Conservation (phyloP, 1,284 basidiomycete genomes). For the Tremellales sp. region DNA sequence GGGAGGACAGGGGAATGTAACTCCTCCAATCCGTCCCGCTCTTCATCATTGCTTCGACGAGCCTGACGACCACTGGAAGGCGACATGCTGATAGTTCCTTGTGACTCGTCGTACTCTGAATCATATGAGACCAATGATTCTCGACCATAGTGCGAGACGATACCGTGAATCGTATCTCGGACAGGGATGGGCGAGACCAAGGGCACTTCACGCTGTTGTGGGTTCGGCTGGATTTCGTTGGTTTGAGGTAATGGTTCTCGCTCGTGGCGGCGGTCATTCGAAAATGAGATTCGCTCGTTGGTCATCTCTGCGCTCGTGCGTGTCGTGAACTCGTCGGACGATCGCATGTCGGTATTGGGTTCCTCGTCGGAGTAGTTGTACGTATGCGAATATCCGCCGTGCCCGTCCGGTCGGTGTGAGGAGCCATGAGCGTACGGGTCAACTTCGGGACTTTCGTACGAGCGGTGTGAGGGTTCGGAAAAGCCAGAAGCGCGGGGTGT, state of each 20-base stretch:
- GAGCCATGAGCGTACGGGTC: background rate
- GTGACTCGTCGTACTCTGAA: background rate
- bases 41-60: background rate
- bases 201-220: background rate
- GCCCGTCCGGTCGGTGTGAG: background rate
- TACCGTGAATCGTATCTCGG: slow-evolving; percentile 29
- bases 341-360: background rate
- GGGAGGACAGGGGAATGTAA: slow-evolving; percentile 1
- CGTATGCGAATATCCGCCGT: background rate
- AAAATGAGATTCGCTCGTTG: no score
- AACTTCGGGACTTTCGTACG: background rate
- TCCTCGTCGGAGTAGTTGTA: background rate
- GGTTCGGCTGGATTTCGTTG: no score
- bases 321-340: background rate
- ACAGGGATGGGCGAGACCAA: background rate
- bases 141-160: slow-evolving; percentile 27
- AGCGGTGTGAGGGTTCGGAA: background rate
- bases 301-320: background rate
- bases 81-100: background rate
- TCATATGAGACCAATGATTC: slow-evolving; percentile 4
- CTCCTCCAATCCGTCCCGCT: background rate
- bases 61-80: background rate
- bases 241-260: background rate
- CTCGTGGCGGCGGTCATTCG: background rate
- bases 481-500: background rate